phyloP scores from a whole-genome alignment of 306 rosid genomes.

The Prunus armeniaca region DNA sequence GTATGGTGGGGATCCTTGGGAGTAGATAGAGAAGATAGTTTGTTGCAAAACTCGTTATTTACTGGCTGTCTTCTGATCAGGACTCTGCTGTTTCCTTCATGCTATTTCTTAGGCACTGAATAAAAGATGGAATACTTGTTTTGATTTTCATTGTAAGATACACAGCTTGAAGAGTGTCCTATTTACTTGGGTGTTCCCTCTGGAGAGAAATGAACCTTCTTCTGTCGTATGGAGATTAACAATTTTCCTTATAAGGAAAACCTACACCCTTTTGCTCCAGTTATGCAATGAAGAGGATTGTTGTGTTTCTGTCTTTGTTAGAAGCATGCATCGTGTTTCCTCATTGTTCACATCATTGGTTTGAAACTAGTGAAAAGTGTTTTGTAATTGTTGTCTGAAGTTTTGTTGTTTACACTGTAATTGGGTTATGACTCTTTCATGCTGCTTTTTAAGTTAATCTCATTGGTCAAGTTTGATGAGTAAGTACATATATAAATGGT shows the following conservation, averaged over 20 bases:
- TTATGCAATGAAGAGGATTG: background rate
- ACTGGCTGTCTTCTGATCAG: background rate
- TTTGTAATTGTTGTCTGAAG: background rate
- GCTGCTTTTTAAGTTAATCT: background rate
- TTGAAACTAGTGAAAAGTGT: background rate
- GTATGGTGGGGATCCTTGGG: background rate
- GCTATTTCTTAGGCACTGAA: background rate
- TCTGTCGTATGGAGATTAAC: background rate
- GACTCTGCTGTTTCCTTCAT: background rate
- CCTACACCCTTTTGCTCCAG: background rate
- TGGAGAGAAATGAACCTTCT: background rate
- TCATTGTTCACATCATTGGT: background rate
- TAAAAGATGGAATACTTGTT: background rate
- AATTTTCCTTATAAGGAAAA: background rate
- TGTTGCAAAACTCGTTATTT: background rate
- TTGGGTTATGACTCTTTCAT: background rate
- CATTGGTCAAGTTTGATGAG: background rate
- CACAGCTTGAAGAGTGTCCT: background rate
- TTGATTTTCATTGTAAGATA: background rate
- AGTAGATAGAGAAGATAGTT: background rate
- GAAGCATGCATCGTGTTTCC: background rate
- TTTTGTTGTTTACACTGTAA: background rate
- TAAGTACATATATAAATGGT: background rate
- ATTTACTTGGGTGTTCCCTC: background rate
- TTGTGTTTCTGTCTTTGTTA: background rate